A percentile compares a stretch with the other conserved stretches of the same genome.
phyloP scores from a whole-genome alignment of 2,329 filamentous ascomycete species.

The Neofusicoccum laricinum region DNA sequence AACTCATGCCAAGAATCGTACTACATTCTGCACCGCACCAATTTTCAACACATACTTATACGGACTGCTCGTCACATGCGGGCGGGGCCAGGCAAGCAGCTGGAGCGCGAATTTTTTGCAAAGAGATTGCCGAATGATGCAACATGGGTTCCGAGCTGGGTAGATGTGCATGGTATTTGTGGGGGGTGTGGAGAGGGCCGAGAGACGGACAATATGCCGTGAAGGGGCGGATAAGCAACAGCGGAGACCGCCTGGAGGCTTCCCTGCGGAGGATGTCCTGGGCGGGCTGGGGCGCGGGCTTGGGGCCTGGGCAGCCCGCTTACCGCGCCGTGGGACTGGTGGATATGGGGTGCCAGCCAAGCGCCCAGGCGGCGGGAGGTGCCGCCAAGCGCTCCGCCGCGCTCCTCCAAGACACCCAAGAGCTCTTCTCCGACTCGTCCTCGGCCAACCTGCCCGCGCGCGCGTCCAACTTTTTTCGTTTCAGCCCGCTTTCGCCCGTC shows the following conservation, averaged over 20 bases:
- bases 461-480: neutral
- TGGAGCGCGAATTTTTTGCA: slow-evolving; percentile 4
- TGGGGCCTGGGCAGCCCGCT: neutral
- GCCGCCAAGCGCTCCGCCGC: slow-evolving; percentile 9
- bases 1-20: too few relatives aligned
- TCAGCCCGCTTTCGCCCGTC: neutral
- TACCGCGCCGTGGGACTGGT: neutral
- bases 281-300: slow-evolving; percentile 2
- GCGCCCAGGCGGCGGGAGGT: slow-evolving; percentile 5
- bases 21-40: too few relatives aligned
- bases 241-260: slow-evolving; percentile 1
- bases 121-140: slow-evolving; percentile 5
- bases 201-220: slow-evolving; percentile 1
- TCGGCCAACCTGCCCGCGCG: neutral
- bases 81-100: neutral
- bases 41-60: too few relatives aligned
- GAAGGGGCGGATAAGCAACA: slow-evolving; percentile 5
- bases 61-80: neutral
- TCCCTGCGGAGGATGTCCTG: slow-evolving; percentile 11
- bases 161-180: slow-evolving; percentile 9
- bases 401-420: slow-evolving; percentile 2
- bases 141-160: neutral
- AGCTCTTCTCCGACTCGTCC: slow-evolving; percentile 7
- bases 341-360: neutral
- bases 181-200: slow-evolving; percentile 7